Conservation (phyloP, 2,329 filamentous ascomycete genomes). For the Colletotrichum eleusines region DNA sequence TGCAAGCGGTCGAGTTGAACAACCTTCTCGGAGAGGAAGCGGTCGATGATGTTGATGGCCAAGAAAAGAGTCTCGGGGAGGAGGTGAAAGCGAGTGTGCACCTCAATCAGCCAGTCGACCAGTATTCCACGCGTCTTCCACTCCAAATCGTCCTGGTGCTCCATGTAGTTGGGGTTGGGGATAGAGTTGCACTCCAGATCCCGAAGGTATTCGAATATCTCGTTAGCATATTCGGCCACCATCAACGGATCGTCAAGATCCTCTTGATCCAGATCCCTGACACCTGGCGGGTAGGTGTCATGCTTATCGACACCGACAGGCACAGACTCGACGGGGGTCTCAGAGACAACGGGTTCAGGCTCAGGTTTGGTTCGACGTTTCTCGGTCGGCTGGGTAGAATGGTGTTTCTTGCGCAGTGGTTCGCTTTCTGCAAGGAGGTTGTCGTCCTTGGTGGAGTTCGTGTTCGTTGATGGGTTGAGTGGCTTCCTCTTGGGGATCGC, state of each 20-base stretch:
- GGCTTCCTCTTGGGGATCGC: conserved; percentile 65
- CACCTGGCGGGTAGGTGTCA: conserved; percentile 48
- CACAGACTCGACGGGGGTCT: conserved; percentile 31
- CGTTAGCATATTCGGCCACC: conserved; percentile 96
- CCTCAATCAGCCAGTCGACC: conserved; percentile 98
- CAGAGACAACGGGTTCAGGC: conserved; percentile 29
- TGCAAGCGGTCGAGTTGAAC: conserved; percentile 97
- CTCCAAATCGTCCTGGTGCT: conserved; percentile 92
- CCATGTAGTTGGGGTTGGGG: conserved; percentile 95
- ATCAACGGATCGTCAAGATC: conserved; percentile 95
- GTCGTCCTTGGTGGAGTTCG: conserved; percentile 77
- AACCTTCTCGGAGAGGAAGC: conserved; percentile 94
- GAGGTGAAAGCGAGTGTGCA: conserved; percentile 95
- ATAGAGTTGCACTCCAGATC: conserved; percentile 83
- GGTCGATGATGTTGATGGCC: conserved; percentile 97
- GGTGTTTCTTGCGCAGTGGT: conserved; percentile 75
- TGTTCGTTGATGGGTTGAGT: conserved; percentile 75
- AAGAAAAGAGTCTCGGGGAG: conserved; percentile 97
- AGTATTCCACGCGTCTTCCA: conserved; percentile 99
- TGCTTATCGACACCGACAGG: conserved; percentile 44
- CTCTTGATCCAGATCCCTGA: conserved; percentile 82
- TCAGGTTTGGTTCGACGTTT: conserved; percentile 48
- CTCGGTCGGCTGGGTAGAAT: conserved; percentile 54
- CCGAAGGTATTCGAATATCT: conserved; percentile 96
- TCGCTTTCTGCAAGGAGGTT: conserved; percentile 73